Evolutionary conservation across 306 rosid species (phyloP).

Genomic region (Astragalus membranaceus): DNA sequence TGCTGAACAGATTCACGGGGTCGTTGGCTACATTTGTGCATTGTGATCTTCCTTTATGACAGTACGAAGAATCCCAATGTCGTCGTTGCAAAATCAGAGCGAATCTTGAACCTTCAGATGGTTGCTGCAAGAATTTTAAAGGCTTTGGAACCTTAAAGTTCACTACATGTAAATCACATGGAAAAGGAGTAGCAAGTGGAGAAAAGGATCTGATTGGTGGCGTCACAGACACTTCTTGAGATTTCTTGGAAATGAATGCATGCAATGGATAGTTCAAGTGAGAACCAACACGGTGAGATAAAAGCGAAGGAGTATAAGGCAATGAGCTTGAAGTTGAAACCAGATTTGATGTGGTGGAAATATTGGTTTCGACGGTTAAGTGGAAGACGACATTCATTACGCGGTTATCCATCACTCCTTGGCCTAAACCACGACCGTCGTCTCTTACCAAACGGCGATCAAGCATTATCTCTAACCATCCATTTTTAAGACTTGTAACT

Average conservation of each 20-base stretch:
- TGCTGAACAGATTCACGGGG: slow-evolving; percentile 57
- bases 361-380: slow-evolving; percentile 57
- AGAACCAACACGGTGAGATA: slow-evolving; percentile 64
- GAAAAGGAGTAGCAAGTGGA: slow-evolving; percentile 70
- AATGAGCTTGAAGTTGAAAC: slow-evolving; percentile 45
- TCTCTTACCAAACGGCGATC: slow-evolving; percentile 88
- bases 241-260: slow-evolving; percentile 70
- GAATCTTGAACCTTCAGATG: slow-evolving; percentile 52
- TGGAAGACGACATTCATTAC: slow-evolving; percentile 81
- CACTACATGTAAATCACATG: slow-evolving; percentile 92
- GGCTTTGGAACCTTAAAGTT: slow-evolving; percentile 89
- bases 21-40: slow-evolving; percentile 62
- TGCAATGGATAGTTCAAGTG: slow-evolving; percentile 85
- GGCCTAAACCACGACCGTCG: slow-evolving; percentile 97
- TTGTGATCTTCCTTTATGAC: slow-evolving; percentile 71
- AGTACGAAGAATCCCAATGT: slow-evolving; percentile 82
- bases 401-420: slow-evolving; percentile 95
- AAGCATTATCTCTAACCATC: slow-evolving; percentile 97
- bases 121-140: slow-evolving; percentile 53
- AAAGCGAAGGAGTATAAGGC: slow-evolving; percentile 77
- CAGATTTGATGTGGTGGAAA: slow-evolving; percentile 49
- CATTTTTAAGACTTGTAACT: slow-evolving; percentile 82
- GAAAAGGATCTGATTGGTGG: slow-evolving; percentile 70
- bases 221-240: slow-evolving; percentile 44
- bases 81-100: slow-evolving; percentile 61